A percentile compares a stretch with the other conserved stretches of the same genome.
Conservation (phyloP, 2,329 filamentous ascomycete species). For the Teratosphaeria gauchensis region DNA sequence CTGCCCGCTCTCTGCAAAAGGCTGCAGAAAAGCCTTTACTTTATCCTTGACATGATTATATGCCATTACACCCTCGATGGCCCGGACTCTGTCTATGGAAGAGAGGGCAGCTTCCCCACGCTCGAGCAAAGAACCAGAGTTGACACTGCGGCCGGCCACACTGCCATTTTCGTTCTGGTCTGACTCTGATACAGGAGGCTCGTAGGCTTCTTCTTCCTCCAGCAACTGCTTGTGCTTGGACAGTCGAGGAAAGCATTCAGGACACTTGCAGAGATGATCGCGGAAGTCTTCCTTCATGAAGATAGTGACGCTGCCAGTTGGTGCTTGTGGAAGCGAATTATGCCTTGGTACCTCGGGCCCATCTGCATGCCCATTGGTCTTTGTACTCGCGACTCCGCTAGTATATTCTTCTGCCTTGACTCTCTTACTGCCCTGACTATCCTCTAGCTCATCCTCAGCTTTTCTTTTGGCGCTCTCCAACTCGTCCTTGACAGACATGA, state of each 20-base stretch:
- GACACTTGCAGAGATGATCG: conserved; percentile 70
- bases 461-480: conserved; percentile 33
- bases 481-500: background rate
- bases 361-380: conserved; percentile 1
- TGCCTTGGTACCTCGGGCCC: conserved; percentile 12
- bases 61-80: conserved; percentile 92
- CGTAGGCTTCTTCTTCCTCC: conserved; percentile 89
- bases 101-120: conserved; percentile 86
- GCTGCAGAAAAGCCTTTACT: conserved; percentile 86
- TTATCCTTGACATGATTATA: conserved; percentile 95
- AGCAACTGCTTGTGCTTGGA: conserved; percentile 67
- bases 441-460: conserved; percentile 30
- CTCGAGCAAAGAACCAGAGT: conserved; percentile 76
- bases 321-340: conserved; percentile 44
- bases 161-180: conserved; percentile 42
- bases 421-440: conserved; percentile 19
- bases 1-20: conserved; percentile 84
- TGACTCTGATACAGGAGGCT: conserved; percentile 66
- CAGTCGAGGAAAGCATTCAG: conserved; percentile 66
- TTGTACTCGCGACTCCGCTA: background rate
- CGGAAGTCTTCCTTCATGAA: conserved; percentile 77
- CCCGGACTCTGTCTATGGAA: conserved; percentile 83
- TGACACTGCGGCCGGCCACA: conserved; percentile 39
- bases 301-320: conserved; percentile 59
- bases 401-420: conserved; percentile 9